phyloP scores from a whole-genome alignment of 345 rosid species.

The Melaleuca alternifolia region DNA sequence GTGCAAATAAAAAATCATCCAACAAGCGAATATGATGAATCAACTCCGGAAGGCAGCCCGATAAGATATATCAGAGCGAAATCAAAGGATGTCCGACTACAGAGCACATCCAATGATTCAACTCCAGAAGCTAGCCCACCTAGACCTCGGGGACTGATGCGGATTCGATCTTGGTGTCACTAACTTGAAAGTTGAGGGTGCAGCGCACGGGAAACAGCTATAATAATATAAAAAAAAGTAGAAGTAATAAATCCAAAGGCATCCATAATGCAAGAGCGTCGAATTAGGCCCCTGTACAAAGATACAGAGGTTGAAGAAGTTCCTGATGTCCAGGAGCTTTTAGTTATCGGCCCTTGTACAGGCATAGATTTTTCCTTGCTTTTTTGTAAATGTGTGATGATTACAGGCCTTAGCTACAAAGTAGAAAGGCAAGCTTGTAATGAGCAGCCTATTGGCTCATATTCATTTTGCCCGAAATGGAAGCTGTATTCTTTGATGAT shows the following conservation, averaged over 20 bases:
- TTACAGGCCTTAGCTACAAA: too few relatives aligned
- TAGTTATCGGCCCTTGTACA: background rate
- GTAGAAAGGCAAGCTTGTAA: too few relatives aligned
- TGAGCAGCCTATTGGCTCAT: too few relatives aligned
- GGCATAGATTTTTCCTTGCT: background rate
- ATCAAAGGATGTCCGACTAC: background rate
- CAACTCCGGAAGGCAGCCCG: too few relatives aligned
- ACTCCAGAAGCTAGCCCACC: background rate
- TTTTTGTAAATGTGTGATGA: too few relatives aligned
- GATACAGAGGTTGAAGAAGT: background rate
- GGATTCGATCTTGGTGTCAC: rapidly evolving
- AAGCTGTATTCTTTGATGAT: too few relatives aligned
- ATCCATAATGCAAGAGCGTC: background rate
- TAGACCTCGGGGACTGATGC: background rate
- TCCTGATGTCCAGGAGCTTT: background rate
- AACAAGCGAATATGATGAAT: too few relatives aligned
- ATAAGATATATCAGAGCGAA: background rate
- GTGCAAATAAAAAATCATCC: background rate
- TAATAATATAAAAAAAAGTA: background rate
- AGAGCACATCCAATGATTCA: background rate
- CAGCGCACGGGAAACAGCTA: background rate
- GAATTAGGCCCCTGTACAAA: background rate
- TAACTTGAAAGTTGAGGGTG: background rate
- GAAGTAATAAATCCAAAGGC: background rate
- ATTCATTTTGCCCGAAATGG: too few relatives aligned